A percentile compares a stretch with the other conserved stretches of the same genome.
Evolutionary conservation across 1,284 basidiomycete species (phyloP).

Genomic region (Boletellus dicymbophilus): DNA sequence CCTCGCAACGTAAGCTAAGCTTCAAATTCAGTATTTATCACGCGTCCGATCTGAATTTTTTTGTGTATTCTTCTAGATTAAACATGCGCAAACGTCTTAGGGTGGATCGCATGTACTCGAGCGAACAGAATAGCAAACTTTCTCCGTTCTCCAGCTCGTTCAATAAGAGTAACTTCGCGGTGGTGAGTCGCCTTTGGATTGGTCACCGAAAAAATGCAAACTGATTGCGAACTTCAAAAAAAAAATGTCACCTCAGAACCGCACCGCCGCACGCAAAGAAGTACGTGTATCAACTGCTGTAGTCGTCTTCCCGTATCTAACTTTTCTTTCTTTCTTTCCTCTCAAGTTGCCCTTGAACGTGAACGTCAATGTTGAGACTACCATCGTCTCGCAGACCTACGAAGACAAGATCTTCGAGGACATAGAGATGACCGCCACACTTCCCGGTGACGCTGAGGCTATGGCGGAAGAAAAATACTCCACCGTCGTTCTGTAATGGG

Average conservation of each 20-base stretch:
- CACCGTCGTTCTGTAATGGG: too few species aligned
- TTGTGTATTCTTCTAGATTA: conserved; percentile 17
- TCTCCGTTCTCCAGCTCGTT: conserved; percentile 20
- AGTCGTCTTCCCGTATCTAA: not conserved
- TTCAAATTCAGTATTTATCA: too few species aligned
- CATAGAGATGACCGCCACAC: too few species aligned
- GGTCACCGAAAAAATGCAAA: too few species aligned
- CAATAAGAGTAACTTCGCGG: conserved; percentile 26
- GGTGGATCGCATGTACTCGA: conserved; percentile 27
- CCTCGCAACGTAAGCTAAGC: conserved; percentile 33
- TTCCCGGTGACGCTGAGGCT: too few species aligned
- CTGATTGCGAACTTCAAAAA: too few species aligned
- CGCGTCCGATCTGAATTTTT: not conserved
- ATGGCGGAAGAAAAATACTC: too few species aligned
- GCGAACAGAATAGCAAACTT: conserved; percentile 18
- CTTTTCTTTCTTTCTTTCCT: not conserved
- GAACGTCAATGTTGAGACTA: conserved; percentile 37
- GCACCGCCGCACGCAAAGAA: conserved; percentile 27
- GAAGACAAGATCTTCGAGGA: too few species aligned
- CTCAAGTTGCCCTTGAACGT: too few species aligned
- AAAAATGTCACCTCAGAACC: conserved; percentile 24
- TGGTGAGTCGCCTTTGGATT: too few species aligned
- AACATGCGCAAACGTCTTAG: conserved; percentile 35
- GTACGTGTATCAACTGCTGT: conserved; percentile 10
- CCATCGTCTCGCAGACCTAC: conserved; percentile 34